Base-by-base conservation (phyloP, 768 basidiomycete species). In the Leccinellum albellum region DNA sequence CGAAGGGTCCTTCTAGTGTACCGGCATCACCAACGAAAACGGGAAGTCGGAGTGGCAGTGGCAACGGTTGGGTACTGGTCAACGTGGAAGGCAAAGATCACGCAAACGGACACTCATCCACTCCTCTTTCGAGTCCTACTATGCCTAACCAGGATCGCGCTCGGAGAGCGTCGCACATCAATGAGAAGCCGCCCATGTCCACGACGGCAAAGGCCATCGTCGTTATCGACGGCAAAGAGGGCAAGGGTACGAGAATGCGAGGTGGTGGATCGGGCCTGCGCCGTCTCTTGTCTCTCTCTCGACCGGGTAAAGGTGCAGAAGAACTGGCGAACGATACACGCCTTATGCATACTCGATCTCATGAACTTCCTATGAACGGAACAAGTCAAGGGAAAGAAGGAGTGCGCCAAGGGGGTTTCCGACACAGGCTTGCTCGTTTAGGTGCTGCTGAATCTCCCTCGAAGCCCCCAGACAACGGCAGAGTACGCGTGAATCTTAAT, bases 21-120 rank as follows among this genome's bases (percentile, higher is more conserved):
- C 74, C 63, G 17, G 67, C 63, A 13, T 74, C 73, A 31, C 71
- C 73, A 33, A 73, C 65, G 49, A 69, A 74, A 62, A 64, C 74
- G 42, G 71, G 66, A 26, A 66, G 64, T 51, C 61, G 65, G 56
- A 73, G 72, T 48, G 74, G 73, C 42, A 76, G 74, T 45, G 78
- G 79, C 15, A 74, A 82, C 63, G 85, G 85, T 24, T 87, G 85
- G 85, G 85, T 87, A 2, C 72, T 87, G 24, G 81, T 87, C 35
- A 86, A 84, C 51, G 79, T 86, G 15, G 84, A 84, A 57, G 76
- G 77, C 29, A 71, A 73, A 59, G 71, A 70, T 50, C 74, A 70
- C 45, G 56, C 51, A 45, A 63, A 61, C 35, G 65, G 61, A 40
- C 67, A 71, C 32, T 56, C 57, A 8, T 47, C 66, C 15, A 64